These are phyloP conservation scores for Linderniella brevidens DNA, from an alignment of 257 asterid species.

Conservation along the genomic window DNA sequence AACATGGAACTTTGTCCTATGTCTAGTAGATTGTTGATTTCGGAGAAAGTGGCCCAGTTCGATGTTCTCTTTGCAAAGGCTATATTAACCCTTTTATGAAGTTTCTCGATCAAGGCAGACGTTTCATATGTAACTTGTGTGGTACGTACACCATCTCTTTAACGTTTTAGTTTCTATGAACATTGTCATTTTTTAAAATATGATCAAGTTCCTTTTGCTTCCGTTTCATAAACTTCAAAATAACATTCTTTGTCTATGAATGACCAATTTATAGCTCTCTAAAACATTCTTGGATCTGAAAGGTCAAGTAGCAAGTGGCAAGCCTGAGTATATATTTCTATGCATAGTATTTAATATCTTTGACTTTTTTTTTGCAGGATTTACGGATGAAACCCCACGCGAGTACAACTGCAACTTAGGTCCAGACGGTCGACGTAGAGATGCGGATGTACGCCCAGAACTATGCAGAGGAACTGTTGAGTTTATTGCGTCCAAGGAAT, in stretches of 20 bases:
- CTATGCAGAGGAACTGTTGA: conserved; percentile 97
- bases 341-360: not conserved
- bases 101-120: conserved; percentile 92
- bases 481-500: conserved; percentile 85
- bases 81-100: conserved; percentile 94
- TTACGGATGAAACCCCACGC: conserved; percentile 93
- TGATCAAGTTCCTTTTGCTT: too few relatives aligned
- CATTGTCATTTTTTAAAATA: too few relatives aligned
- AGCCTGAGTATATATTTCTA: too few relatives aligned
- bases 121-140: conserved; percentile 86
- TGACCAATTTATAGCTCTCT: too few relatives aligned
- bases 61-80: conserved; percentile 98
- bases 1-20: conserved; percentile 5
- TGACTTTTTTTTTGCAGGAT: conserved; percentile 37
- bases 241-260: too few relatives aligned
- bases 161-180: too few relatives aligned
- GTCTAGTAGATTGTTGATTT: conserved; percentile 75
- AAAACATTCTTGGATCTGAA: conserved; percentile 6
- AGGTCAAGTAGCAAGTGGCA: too few relatives aligned
- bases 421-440: conserved; percentile 99
- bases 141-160: conserved; percentile 66
- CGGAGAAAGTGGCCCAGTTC: conserved; percentile 95
- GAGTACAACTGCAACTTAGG: conserved; percentile 98
- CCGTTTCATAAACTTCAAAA: too few relatives aligned
- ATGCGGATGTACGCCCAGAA: conserved; percentile 96